Evolutionary conservation across 1,139 yeast genomes (phyloP).

Genomic region (Candida tunisiensis): DNA sequence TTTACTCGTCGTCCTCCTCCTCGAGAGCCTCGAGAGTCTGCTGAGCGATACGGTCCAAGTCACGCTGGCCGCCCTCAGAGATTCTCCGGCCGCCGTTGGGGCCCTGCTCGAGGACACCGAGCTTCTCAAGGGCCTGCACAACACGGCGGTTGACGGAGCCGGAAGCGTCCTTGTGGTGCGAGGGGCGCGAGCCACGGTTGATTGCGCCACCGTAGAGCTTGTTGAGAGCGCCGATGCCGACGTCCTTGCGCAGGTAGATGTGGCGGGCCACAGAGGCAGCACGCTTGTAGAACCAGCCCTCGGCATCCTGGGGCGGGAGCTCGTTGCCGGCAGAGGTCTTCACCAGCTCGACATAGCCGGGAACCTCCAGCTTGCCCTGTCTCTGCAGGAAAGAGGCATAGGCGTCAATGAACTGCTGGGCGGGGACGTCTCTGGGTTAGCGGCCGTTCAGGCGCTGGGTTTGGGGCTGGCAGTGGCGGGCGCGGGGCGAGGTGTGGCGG

Average conservation of each 20-base stretch:
- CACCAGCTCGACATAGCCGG: conserved; percentile 99
- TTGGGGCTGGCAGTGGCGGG: background rate
- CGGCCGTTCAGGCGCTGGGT: background rate
- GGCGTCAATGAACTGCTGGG: conserved; percentile 99
- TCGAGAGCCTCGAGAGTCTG: conserved; percentile 92
- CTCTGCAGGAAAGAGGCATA: conserved; percentile 99
- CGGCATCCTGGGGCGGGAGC: conserved; percentile 99
- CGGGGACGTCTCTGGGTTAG: conserved; percentile 78
- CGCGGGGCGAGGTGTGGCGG: background rate
- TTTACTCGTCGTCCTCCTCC: conserved; percentile 36
- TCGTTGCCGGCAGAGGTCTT: conserved; percentile 99
- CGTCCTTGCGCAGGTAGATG: conserved; percentile 98
- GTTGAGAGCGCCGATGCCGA: conserved; percentile 99
- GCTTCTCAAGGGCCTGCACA: conserved; percentile 95
- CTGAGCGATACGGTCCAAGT: conserved; percentile 99
- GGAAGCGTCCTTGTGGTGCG: conserved; percentile 97
- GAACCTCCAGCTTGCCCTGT: conserved; percentile 99
- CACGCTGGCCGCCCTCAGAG: conserved; percentile 99
- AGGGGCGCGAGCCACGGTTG: conserved; percentile 99
- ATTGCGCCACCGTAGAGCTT: conserved; percentile 98
- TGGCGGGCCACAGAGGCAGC: conserved; percentile 99
- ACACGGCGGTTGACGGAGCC: conserved; percentile 99
- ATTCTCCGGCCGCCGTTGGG: conserved; percentile 99
- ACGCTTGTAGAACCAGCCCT: conserved; percentile 99
- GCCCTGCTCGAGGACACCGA: conserved; percentile 92